Base-by-base conservation (phyloP, 257 asterid genomes). In the Leptodermis oblonga region DNA sequence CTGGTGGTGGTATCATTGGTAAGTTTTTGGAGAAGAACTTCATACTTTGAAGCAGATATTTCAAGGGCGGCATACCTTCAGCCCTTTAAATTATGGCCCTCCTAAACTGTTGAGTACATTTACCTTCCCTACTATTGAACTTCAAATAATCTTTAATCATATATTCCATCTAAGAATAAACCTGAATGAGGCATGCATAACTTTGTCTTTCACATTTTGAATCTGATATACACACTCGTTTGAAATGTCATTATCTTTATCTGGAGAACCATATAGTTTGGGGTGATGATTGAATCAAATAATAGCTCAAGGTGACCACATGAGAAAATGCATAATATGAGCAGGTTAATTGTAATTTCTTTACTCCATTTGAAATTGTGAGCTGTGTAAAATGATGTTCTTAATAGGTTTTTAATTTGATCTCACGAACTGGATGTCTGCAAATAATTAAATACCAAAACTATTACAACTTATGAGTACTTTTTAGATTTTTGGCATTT, bases 1-100 rank as follows among this genome's bases (percentile, higher is more conserved):
- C 90, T 70, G 97, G 97, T 37, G 97, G 97, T 76, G 97, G 97
- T 42, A 65, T 92, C 73, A 82, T 92, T 62, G 95, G 97, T 92
- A 73, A 83, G 81, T 70, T 68, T 49, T 64, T 65, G 1, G 71
- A 59, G 56, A 70, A 61, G 39, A 67, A 54, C 13, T 36, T 28
- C 10, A n/a, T 36, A 67, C 55, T 71, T 71, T 74, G 49, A 48
- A 34, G 23, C 15, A 18, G 22, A 17, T 15, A 10, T 2, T 45
- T 5, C 15, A 0, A 65, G 36, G 55, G 37, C 23, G 39, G 18
- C 9, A 7, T 33, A 3, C 8, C 12, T n/a, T 60, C 14, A 15
- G 11, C 26, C 14, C 10, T 5, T 61, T 5, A 39, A 33, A 15
- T 4, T 33, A 60, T 60, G 20, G 37, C 23, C 31, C 37, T 18